Evolutionary conservation across 768 basidiomycete species (phyloP).

Genomic region (Gautieria morchelliformis): DNA sequence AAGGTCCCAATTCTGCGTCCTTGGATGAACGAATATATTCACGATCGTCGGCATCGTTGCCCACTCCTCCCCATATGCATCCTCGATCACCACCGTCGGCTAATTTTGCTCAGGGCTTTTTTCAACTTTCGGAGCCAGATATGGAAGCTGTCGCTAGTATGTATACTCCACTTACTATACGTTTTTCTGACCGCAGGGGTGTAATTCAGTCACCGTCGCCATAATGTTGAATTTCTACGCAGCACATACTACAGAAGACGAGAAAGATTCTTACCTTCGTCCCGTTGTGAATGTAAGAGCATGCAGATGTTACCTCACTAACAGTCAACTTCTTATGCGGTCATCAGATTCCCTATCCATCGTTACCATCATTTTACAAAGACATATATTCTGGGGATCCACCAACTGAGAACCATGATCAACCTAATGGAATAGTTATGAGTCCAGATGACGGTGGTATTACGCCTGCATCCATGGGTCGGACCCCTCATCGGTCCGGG

Average conservation of each 20-base stretch:
- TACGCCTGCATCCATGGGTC: constrained; percentile 8
- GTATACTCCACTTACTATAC: constrained; percentile 8
- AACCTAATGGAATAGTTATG: not conserved
- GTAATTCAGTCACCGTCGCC: constrained; percentile 43
- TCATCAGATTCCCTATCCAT: constrained; percentile 21
- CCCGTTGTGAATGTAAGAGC: constrained; percentile 19
- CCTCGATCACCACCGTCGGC: constrained; percentile 61
- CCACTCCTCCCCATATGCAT: constrained; percentile 73
- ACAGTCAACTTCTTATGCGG: constrained; percentile 5
- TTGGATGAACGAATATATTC: constrained; percentile 62
- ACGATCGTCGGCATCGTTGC: constrained; percentile 55
- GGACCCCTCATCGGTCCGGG: constrained; percentile 4
- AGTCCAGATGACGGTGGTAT: constrained; percentile 4
- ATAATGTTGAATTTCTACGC: constrained; percentile 68
- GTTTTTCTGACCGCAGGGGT: not conserved
- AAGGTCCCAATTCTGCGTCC: constrained; percentile 66
- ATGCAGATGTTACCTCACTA: constrained; percentile 33
- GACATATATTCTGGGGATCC: constrained; percentile 15
- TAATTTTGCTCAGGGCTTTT: constrained; percentile 58
- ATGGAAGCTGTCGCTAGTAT: constrained; percentile 52
- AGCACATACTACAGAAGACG: constrained; percentile 42
- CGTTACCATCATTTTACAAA: constrained; percentile 11
- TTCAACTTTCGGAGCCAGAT: constrained; percentile 52
- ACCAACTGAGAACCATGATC: not conserved
- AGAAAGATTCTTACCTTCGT: constrained; percentile 39